Evolutionary conservation across 78 protist genomes (phyloP), one percentile per base, ranked within the genome.

Genomic region (Parvularia atlantis): DNA sequence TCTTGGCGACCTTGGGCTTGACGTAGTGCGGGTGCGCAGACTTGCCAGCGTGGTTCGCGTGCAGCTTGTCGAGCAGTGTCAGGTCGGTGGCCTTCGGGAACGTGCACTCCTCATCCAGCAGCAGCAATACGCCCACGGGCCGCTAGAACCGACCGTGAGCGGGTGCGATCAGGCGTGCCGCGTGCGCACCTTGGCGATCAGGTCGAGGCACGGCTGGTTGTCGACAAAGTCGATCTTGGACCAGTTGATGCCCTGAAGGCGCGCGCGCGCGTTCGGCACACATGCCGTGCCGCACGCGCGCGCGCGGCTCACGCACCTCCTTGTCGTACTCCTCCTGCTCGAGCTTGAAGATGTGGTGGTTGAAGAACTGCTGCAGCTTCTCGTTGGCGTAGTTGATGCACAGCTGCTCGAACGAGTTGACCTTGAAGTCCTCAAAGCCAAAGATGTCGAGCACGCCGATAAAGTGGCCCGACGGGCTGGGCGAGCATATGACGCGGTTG

Each of bases 381-480:
- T 93, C 97, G 80, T 93, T 93, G 68, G 93, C 85, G 74, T 66
- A 86, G 73, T 90, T 87, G 85, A 90, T 91, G 60, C 92, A 88
- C 41, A 91, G 81, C 62, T 91, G 95, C 66, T 91, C 92, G 62
- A 91, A 91, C 22, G 87, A 80, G 57, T 82, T 75, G 17, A 19
- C 24, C 46, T 69, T 44, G 73, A 88, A 88, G 35, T 78, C 63
- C 84, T 96, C 99, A 44, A 96, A 96, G 30, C 99, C 99, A 59
- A 90, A 96, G 54, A 96, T 96, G 65, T 96, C 99, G 41, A 96
- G 81, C 17, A 93, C 57, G 39, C 97, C 96, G 58, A 92, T 83
- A 61, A 50, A 81, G 36, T 59, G 19, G 40, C 71, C 50, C 30
- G 22, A 3, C 40, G 13, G 33, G 28, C 26, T 1, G 43, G 43